phyloP scores from a whole-genome alignment of 2,329 filamentous ascomycete genomes.

The Penicillium sp. region DNA sequence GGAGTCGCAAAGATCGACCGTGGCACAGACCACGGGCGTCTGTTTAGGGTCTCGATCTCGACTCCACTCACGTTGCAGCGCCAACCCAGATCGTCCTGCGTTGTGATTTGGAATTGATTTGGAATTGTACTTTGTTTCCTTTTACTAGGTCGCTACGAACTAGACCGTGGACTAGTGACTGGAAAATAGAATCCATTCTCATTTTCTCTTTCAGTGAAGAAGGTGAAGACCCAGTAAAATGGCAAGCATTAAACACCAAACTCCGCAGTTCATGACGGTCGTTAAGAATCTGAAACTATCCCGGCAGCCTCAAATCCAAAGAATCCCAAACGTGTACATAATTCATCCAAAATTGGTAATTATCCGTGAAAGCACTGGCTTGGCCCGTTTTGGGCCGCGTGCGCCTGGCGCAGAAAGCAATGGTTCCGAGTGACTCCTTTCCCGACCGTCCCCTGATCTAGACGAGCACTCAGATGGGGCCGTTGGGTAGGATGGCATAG shows the following conservation, averaged over 20 bases:
- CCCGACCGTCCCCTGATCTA: conserved; percentile 14
- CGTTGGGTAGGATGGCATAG: conserved; percentile 2
- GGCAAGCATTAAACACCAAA: not conserved
- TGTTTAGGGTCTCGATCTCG: conserved; percentile 2
- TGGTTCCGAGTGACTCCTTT: conserved; percentile 23
- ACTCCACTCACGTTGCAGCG: not conserved
- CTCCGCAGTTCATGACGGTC: conserved; percentile 10
- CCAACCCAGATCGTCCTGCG: not conserved
- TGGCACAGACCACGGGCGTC: conserved; percentile 1
- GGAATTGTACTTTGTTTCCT: not conserved
- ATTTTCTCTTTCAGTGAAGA: not conserved
- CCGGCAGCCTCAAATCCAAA: not conserved
- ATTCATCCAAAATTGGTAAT: conserved; percentile 34
- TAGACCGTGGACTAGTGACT: no score
- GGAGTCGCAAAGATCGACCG: conserved; percentile 4
- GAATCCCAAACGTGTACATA: not conserved
- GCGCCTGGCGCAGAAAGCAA: conserved; percentile 7
- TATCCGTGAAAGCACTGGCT: conserved; percentile 36
- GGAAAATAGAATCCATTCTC: not conserved
- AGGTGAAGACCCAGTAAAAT: not conserved
- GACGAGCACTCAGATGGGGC: conserved; percentile 2
- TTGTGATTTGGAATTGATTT: not conserved
- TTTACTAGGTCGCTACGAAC: not conserved
- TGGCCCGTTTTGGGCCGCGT: conserved; percentile 20
- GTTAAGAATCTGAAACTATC: not conserved